Base-by-base conservation (phyloP, 108 stramenopile genomes). In the Nannochloropsis salina region DNA sequence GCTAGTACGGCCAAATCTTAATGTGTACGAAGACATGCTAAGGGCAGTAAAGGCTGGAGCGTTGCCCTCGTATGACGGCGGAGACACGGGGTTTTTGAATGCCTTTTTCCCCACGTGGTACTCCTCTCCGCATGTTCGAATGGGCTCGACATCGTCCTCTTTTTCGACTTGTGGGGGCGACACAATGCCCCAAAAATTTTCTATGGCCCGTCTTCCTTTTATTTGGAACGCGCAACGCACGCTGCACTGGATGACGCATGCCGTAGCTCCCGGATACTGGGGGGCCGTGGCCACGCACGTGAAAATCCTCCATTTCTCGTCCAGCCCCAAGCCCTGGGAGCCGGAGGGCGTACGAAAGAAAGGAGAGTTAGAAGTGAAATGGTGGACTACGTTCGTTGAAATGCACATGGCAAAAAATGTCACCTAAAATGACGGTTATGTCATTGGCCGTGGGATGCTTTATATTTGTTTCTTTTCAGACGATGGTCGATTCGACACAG, bases 61-160 rank as follows among this genome's bases (percentile, higher is more conserved):
- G 45, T 51, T 91, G 18, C 91, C 88, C 42, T 92, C 93, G 10
- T 92, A 94, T 85, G 96, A 95, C 84, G 94, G 94, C 18, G 94
- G 94, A 21, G 95, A 95, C 83, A 95, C 94, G n/a, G 96, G 95
- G 6, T 95, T 95, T 83, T 89, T 96, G 43, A 96, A 96, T 85
- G 90, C 92, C 21, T 94, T 91, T 85, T 96, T 93, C 85, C 84
- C 92, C 9, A 91, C 87, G 44, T 96, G 96, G 96, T 93, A 80
- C 83, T 85, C 89, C 22, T 88, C 92, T 87, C 93, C 95, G 42
- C 44, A 5, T 74, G 20, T 74, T n/a, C n/a, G 82, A 20, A 9
- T 4, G 2, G n/a, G 61, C 61, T 15, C 15, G 15, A 74, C 61
- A n/a, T 74, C 20, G 20, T n/a, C 20, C 61, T n/a, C 20, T 15